A percentile compares a stretch with the other conserved stretches of the same genome.
Evolutionary conservation across 495 filamentous ascomycete genomes (phyloP).

Genomic region (Thozetella sp.): DNA sequence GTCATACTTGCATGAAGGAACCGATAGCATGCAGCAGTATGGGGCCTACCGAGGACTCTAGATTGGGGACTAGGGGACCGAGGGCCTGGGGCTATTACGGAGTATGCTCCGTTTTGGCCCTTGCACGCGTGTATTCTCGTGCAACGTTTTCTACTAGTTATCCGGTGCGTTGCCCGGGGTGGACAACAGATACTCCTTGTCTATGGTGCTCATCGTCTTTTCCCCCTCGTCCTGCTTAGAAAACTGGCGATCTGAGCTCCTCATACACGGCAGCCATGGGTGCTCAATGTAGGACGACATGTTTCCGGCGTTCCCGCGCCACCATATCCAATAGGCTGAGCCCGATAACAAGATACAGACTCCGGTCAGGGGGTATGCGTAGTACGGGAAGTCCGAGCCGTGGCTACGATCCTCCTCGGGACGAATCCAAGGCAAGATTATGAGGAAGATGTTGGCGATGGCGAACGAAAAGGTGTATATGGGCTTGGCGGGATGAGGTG

Average conservation of each 20-base stretch:
- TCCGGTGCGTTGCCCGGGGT: neutral
- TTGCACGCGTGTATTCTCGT: neutral
- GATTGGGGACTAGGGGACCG: neutral
- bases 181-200: neutral
- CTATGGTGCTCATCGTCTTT: neutral
- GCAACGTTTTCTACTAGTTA: neutral
- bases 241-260: neutral
- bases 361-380: neutral
- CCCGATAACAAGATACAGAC: neutral
- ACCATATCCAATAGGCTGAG: neutral
- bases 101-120: neutral
- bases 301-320: neutral
- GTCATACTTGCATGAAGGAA: neutral
- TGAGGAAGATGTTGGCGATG: neutral
- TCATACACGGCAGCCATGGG: neutral
- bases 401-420: neutral
- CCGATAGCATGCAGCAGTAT: neutral
- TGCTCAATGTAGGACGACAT: neutral
- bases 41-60: neutral
- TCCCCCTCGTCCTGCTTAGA: neutral
- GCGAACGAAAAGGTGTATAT: neutral
- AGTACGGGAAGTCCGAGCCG: neutral
- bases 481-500: neutral
- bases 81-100: no score
- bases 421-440: neutral